A percentile compares a stretch with the other conserved stretches of the same genome.
phyloP scores from a whole-genome alignment of 192 early-diverging fungal genomes.

The Globomyces pollinis-pini region DNA sequence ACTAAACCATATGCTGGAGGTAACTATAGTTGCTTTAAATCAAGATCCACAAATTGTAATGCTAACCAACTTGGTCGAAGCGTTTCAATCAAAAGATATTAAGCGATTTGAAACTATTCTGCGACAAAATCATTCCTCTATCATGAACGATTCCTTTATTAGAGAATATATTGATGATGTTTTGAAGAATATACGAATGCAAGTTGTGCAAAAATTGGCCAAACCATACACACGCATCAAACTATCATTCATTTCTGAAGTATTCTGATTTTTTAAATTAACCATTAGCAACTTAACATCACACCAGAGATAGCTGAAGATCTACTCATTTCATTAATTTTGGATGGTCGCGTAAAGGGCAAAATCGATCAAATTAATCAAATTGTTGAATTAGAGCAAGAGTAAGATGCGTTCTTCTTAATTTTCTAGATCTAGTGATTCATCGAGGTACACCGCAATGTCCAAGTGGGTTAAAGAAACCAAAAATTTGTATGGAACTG shows the following conservation, averaged over 20 bases:
- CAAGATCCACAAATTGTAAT: slow-evolving; percentile 83
- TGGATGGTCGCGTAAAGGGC: slow-evolving; percentile 79
- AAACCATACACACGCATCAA: slow-evolving; percentile 90
- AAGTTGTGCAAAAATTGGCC: slow-evolving; percentile 76
- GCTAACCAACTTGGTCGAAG: slow-evolving; percentile 87
- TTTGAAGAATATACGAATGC: slow-evolving; percentile 84
- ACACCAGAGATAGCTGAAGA: slow-evolving; percentile 70
- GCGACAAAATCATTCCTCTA: slow-evolving; percentile 57
- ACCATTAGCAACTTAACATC: slow-evolving; percentile 66
- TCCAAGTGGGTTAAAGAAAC: slow-evolving; percentile 2
- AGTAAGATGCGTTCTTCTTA: slow-evolving; percentile 51
- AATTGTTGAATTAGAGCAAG: slow-evolving; percentile 61
- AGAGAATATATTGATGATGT: slow-evolving; percentile 85
- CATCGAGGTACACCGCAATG: background rate
- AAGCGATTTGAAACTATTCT: slow-evolving; percentile 83
- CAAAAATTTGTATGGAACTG: background rate
- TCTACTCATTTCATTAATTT: slow-evolving; percentile 75
- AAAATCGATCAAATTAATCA: slow-evolving; percentile 87
- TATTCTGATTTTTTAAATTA: slow-evolving; percentile 26
- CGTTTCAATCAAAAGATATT: slow-evolving; percentile 85
- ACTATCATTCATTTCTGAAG: slow-evolving; percentile 70
- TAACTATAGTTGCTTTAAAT: no score
- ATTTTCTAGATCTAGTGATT: slow-evolving; percentile 7
- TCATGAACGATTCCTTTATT: slow-evolving; percentile 89
- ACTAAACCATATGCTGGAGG: slow-evolving; percentile 95